A percentile compares a stretch with the other conserved stretches of the same genome.
Evolutionary conservation across 2,329 filamentous ascomycete species (phyloP).

Genomic region (Colletotrichum lupini): DNA sequence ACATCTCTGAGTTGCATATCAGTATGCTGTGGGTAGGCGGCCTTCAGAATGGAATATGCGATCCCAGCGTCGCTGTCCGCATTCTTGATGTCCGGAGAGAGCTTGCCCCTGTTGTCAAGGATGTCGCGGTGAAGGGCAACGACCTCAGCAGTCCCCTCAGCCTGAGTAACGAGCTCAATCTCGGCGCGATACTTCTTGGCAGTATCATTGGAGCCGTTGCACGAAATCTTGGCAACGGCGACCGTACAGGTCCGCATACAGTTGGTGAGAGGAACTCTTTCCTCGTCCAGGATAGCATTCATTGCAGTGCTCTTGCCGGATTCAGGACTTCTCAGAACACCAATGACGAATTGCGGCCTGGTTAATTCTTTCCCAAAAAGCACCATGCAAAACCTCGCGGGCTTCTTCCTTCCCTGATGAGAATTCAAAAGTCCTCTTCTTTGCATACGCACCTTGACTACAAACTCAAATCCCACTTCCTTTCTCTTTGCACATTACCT

Average conservation of each 20-base stretch:
- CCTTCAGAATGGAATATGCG: conserved; percentile 55
- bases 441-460: too few species aligned
- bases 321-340: too few species aligned
- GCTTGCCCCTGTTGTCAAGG: conserved; percentile 49
- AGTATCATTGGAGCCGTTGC: conserved; percentile 57
- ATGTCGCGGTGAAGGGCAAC: conserved; percentile 60
- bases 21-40: conserved; percentile 53
- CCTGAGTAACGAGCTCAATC: conserved; percentile 65
- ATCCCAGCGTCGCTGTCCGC: conserved; percentile 55
- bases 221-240: conserved; percentile 69
- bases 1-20: neutral
- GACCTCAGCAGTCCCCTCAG: conserved; percentile 66
- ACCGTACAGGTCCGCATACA: conserved; percentile 73
- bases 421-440: too few species aligned
- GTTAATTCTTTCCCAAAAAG: too few species aligned
- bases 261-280: conserved; percentile 55
- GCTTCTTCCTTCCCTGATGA: too few species aligned
- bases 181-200: conserved; percentile 59
- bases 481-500: too few species aligned
- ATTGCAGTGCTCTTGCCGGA: too few species aligned
- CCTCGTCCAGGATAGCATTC: conserved; percentile 69
- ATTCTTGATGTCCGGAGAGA: conserved; percentile 49
- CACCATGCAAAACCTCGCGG: too few species aligned
- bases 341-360: too few species aligned
- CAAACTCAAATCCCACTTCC: too few species aligned